These are phyloP conservation scores for Hypoxylon cercidicola DNA, from an alignment of 495 filamentous ascomycete species.

Conservation along the genomic window DNA sequence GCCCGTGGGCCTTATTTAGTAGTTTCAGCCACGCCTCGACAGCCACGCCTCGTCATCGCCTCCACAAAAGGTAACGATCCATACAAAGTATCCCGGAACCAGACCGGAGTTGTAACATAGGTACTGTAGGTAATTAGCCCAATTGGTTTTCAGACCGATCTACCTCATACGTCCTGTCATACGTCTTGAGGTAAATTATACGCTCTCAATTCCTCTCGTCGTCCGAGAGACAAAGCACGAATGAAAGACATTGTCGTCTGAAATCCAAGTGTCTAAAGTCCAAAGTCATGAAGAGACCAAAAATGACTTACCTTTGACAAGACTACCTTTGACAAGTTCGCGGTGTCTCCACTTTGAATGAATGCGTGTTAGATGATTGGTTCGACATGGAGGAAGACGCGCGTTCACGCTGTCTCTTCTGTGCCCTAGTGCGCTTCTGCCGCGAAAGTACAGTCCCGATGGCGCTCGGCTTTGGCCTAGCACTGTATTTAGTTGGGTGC, in stretches of 20 bases:
- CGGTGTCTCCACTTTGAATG: constrained; percentile 30
- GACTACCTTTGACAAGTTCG: constrained; percentile 24
- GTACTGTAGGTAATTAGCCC: too few relatives aligned
- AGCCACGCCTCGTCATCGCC: constrained; percentile 47
- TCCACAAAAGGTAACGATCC: constrained; percentile 19
- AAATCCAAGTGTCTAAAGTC: too few relatives aligned
- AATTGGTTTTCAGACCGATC: constrained; percentile 1
- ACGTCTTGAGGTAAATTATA: too few relatives aligned
- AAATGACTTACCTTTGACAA: too few relatives aligned
- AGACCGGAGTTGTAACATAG: constrained; percentile 29
- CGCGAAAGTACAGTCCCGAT: constrained; percentile 39
- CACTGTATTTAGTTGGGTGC: constrained; percentile 27
- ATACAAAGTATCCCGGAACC: constrained; percentile 17
- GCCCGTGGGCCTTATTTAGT: constrained; percentile 20
- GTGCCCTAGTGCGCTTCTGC: constrained; percentile 39
- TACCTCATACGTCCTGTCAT: not conserved
- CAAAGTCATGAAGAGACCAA: too few relatives aligned
- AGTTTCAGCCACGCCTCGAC: constrained; percentile 38
- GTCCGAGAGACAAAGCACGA: too few relatives aligned
- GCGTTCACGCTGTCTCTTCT: constrained; percentile 43
- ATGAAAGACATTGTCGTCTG: too few relatives aligned
- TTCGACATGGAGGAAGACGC: constrained; percentile 25
- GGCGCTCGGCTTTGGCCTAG: constrained; percentile 2
- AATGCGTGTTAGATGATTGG: constrained; percentile 39
- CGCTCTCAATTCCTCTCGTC: too few relatives aligned